Percentiles rank a stretch among this genome's conserved stretches.
Evolutionary conservation across 768 basidiomycete species (phyloP).

Genomic region (Tulasnella sp.): DNA sequence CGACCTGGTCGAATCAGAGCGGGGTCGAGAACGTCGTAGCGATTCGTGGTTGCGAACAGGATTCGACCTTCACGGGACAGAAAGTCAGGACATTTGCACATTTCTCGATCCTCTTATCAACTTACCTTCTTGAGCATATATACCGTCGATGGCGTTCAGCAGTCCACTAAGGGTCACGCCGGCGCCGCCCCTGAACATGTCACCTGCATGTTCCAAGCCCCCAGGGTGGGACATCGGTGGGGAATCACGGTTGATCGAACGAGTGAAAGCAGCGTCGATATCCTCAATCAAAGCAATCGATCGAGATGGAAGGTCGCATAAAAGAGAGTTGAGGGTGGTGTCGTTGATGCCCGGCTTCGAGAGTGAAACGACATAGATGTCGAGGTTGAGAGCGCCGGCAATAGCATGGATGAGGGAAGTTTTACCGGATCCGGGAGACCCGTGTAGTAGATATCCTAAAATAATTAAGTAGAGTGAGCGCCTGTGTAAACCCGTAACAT

Average conservation of each 20-base stretch:
- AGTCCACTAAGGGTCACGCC: conserved; percentile 67
- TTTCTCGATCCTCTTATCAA: conserved; percentile 76
- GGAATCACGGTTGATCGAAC: conserved; percentile 65
- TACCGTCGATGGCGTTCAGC: conserved; percentile 77
- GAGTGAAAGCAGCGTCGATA: conserved; percentile 81
- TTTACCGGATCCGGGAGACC: conserved; percentile 69
- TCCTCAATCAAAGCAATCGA: conserved; percentile 91
- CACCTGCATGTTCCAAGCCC: background rate
- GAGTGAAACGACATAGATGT: conserved; percentile 89
- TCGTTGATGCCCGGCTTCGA: conserved; percentile 63
- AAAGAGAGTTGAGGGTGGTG: conserved; percentile 75
- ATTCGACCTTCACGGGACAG: background rate
- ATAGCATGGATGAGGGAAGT: conserved; percentile 80
- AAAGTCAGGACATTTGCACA: conserved; percentile 5
- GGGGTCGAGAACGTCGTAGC: conserved; percentile 81
- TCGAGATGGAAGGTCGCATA: conserved; percentile 80
- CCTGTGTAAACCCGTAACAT: conserved; percentile 70
- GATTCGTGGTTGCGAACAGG: conserved; percentile 70
- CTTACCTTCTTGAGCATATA: conserved; percentile 84
- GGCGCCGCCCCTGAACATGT: conserved; percentile 1
- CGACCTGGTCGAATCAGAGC: conserved; percentile 88
- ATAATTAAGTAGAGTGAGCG: background rate
- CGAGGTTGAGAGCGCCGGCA: conserved; percentile 82
- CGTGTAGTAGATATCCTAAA: conserved; percentile 40
- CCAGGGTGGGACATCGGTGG: conserved; percentile 35